Evolutionary conservation across 208 protist genomes (phyloP).

Genomic region (Trypanosoma theileri): DNA sequence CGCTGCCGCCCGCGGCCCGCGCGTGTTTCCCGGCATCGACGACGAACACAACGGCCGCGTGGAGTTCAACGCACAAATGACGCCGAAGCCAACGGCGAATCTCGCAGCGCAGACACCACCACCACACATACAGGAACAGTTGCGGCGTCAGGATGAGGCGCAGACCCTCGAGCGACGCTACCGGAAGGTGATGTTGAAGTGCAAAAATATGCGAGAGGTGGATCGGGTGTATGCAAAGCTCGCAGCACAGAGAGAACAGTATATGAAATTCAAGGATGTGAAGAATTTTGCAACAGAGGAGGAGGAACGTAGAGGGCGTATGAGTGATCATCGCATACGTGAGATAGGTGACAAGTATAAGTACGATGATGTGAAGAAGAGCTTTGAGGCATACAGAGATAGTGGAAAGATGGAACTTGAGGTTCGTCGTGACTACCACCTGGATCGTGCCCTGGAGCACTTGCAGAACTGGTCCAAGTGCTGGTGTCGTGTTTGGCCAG

Average conservation of each 20-base stretch:
- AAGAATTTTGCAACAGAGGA: slow-evolving; percentile 33
- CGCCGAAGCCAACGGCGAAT: slow-evolving; percentile 24
- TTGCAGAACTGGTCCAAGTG: slow-evolving; percentile 65
- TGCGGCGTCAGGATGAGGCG: slow-evolving; percentile 30
- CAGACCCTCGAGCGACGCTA: slow-evolving; percentile 35
- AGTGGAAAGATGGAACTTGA: slow-evolving; percentile 66
- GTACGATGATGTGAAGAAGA: slow-evolving; percentile 49
- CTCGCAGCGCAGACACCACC: slow-evolving; percentile 24
- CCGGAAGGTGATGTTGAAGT: slow-evolving; percentile 43
- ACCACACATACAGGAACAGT: slow-evolving; percentile 25
- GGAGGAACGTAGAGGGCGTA: slow-evolving; percentile 47
- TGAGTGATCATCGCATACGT: slow-evolving; percentile 41
- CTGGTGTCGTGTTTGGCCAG: slow-evolving; percentile 57
- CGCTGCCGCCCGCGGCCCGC: slow-evolving; percentile 33
- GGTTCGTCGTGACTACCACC: slow-evolving; percentile 56
- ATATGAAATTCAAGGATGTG: slow-evolving; percentile 44
- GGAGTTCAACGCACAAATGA: slow-evolving; percentile 31
- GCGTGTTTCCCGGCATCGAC: slow-evolving; percentile 68
- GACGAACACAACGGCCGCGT: slow-evolving; percentile 39
- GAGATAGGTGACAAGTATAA: slow-evolving; percentile 44
- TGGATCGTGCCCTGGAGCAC: slow-evolving; percentile 60
- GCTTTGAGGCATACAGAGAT: slow-evolving; percentile 62
- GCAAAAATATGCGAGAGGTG: slow-evolving; percentile 48
- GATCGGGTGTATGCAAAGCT: slow-evolving; percentile 60
- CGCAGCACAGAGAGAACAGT: slow-evolving; percentile 39